Evolutionary conservation across 1,139 yeast genomes (phyloP), one percentile per base, ranked within the genome.

Genomic region (Eremothecium cymbalariae): DNA sequence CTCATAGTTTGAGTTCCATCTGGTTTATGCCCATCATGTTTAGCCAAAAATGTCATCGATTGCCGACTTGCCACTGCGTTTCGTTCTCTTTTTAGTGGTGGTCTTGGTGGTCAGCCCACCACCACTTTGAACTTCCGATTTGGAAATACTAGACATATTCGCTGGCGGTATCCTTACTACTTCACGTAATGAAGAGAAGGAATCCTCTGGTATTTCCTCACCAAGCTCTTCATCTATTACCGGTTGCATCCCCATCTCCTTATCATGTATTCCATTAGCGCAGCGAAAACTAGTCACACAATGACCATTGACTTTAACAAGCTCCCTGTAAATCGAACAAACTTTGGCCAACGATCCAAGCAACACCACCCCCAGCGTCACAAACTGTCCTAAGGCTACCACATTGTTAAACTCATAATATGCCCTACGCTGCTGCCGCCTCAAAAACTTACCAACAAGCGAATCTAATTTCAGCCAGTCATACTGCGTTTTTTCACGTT

Each of bases 331-430:
- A 26, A 66, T 32, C 43, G 42, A 25, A 43, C 65, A 57, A 3
- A 83, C 50, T 39, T 67, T 65, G 2, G 84, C 68, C 27, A 75
- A 45, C 15, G 63, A 40, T 0, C 83, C 94, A 4, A 84, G 50
- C 32, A 85, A 56, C 0, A 82, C 73, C 43, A 86, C 67, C 1
- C 94, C 95, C 9, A 85, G 57, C 2, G 79, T 69, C 5, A 84
- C 67, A 51, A 78, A 86, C 51, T 86, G 95, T 0, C 90, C 94
- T 40, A 81, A 66, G 0, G 82, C 77, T 6, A 85, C 64, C 0
- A 86, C 67, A 1, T 78, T 70, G 52, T 80, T 76, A 47, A 82
- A 81, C 18, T 74, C 72, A 38, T 70, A 68, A 53, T 72, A 79
- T 11, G 44, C 50, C 42, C 35, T 45, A 21, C 21, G 44, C 25